A percentile compares a stretch with the other conserved stretches of the same genome.
These are phyloP conservation scores for Kodamaea neixiangensis DNA, from an alignment of 805 yeast genomes.

Conservation along the genomic window DNA sequence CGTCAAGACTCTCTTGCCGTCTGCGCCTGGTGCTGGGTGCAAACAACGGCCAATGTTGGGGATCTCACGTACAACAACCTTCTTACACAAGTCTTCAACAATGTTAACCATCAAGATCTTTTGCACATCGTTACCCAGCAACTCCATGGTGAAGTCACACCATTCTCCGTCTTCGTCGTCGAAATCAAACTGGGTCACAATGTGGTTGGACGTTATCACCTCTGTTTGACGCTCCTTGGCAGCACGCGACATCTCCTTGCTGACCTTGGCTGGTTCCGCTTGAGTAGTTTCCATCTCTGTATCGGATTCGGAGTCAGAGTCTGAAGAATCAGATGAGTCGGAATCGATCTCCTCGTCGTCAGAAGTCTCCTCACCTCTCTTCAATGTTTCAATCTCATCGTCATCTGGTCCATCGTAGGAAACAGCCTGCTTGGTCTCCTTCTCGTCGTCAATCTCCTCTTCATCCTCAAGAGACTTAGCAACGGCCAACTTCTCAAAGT, in stretches of 20 bases:
- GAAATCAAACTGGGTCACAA: slow-evolving; percentile 79
- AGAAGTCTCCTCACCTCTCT: slow-evolving; percentile 74
- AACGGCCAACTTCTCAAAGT: slow-evolving; percentile 26
- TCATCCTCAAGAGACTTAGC: slow-evolving; percentile 34
- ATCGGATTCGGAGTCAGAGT: slow-evolving; percentile 38
- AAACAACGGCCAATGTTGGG: slow-evolving; percentile 91
- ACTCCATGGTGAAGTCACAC: slow-evolving; percentile 87
- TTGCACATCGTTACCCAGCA: slow-evolving; percentile 76
- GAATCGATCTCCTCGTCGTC: slow-evolving; percentile 54
- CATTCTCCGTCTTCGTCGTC: slow-evolving; percentile 88
- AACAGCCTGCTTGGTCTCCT: slow-evolving; percentile 74
- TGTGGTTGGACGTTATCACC: slow-evolving; percentile 69
- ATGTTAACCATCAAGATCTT: slow-evolving; percentile 96
- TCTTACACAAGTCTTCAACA: slow-evolving; percentile 87
- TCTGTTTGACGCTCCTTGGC: slow-evolving; percentile 88
- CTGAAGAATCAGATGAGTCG: slow-evolving; percentile 29
- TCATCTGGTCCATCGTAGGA: slow-evolving; percentile 96
- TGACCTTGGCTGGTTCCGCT: slow-evolving; percentile 10
- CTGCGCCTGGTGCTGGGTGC: slow-evolving; percentile 63
- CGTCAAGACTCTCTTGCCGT: slow-evolving; percentile 74
- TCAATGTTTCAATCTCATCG: slow-evolving; percentile 89
- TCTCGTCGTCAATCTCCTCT: slow-evolving; percentile 64
- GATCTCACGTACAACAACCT: slow-evolving; percentile 89
- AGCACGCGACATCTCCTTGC: slow-evolving; percentile 43
- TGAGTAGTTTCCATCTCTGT: slow-evolving; percentile 36